Conservation (phyloP, 1,139 yeast genomes). For the Yamadazyma atlantica region DNA sequence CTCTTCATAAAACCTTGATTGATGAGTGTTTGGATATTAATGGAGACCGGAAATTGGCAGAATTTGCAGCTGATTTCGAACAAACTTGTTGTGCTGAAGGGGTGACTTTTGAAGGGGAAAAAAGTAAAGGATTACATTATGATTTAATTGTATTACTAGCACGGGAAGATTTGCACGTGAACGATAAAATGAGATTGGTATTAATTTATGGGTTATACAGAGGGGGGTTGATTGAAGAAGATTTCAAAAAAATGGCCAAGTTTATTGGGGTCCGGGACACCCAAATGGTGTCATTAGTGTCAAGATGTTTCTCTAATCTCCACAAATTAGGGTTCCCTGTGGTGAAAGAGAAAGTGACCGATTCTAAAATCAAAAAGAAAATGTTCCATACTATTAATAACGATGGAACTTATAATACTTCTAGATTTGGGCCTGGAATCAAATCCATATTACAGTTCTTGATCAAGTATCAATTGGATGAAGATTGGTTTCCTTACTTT, state of each 20-base stretch:
- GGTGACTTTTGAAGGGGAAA: conserved; percentile 66
- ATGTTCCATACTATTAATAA: conserved; percentile 67
- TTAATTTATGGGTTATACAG: conserved; percentile 76
- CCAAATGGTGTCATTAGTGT: conserved; percentile 50
- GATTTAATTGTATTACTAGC: conserved; percentile 61
- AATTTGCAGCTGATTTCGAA: conserved; percentile 64
- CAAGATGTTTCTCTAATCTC: conserved; percentile 61
- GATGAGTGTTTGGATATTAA: conserved; percentile 58
- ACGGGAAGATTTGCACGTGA: conserved; percentile 47
- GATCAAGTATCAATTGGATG: conserved; percentile 50
- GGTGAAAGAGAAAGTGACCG: conserved; percentile 49
- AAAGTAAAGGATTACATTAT: conserved; percentile 63
- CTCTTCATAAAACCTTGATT: conserved; percentile 58
- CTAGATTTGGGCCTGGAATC: conserved; percentile 74
- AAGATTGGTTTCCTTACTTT: conserved; percentile 66
- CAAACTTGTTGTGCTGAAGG: conserved; percentile 80
- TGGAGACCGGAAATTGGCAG: conserved; percentile 55
- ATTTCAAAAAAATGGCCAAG: conserved; percentile 65
- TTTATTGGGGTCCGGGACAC: conserved; percentile 65
- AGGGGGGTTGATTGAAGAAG: conserved; percentile 79
- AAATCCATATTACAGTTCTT: conserved; percentile 56
- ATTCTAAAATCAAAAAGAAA: conserved; percentile 40
- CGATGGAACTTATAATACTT: conserved; percentile 67
- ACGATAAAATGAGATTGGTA: conserved; percentile 77
- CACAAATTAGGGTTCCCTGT: conserved; percentile 66